These are phyloP conservation scores for Heliamphora pulchella DNA, from an alignment of 179 eudicot species.

Conservation along the genomic window DNA sequence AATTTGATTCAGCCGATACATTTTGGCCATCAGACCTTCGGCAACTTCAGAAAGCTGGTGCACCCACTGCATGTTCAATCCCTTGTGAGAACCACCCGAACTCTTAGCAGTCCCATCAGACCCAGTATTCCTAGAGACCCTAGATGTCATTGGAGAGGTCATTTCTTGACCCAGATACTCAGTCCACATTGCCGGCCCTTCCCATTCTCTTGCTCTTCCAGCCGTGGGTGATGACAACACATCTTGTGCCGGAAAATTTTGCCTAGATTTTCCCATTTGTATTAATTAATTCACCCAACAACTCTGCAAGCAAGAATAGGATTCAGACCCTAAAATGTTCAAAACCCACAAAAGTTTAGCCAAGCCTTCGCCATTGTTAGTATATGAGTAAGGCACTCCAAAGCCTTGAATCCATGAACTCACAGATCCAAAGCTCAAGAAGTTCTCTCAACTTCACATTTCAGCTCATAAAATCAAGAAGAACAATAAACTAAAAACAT, in stretches of 20 bases:
- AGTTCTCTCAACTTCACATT: slow-evolving; percentile 1
- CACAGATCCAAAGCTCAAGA: background rate
- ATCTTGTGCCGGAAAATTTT: slow-evolving; percentile 35
- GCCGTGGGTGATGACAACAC: slow-evolving; percentile 30
- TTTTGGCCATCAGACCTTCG: slow-evolving; percentile 90
- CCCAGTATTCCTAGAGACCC: slow-evolving; percentile 43
- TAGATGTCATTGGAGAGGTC: slow-evolving; percentile 43
- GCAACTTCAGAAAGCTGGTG: slow-evolving; percentile 91
- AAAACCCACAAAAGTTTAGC: background rate
- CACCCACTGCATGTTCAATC: slow-evolving; percentile 85
- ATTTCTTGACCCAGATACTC: slow-evolving; percentile 44
- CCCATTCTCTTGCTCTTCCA: slow-evolving; percentile 47
- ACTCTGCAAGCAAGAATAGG: slow-evolving; percentile 18
- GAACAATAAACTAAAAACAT: background rate
- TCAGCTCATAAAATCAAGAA: slow-evolving; percentile 1
- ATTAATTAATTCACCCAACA: slow-evolving; percentile 1
- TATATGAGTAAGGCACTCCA: background rate
- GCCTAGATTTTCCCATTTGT: slow-evolving; percentile 36
- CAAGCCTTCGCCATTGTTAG: background rate
- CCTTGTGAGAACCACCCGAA: slow-evolving; percentile 59
- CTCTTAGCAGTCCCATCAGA: slow-evolving; percentile 47
- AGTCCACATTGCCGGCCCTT: slow-evolving; percentile 49
- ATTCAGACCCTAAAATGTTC: background rate
- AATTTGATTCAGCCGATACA: slow-evolving; percentile 84
- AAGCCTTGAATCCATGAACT: background rate